These are phyloP conservation scores for Mycena galericulata DNA, from an alignment of 768 basidiomycete species.

Conservation along the genomic window DNA sequence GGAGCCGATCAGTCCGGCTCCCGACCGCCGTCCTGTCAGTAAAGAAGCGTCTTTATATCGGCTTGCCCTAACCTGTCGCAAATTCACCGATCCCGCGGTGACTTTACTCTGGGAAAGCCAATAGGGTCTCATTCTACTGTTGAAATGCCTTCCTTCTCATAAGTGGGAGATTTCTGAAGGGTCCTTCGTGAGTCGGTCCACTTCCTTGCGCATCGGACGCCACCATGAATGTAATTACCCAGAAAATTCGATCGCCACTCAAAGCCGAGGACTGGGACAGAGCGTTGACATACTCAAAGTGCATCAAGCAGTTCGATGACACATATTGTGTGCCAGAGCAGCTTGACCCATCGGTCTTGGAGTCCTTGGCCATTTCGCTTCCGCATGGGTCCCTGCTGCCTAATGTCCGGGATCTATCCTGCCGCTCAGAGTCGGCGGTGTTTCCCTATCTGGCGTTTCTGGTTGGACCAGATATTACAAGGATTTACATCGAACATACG, in stretches of 20 bases:
- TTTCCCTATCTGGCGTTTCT: not conserved
- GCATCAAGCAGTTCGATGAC: not conserved
- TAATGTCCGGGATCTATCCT: not conserved
- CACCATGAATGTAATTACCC: not conserved
- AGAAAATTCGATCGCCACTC: not conserved
- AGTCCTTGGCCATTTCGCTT: slow-evolving; percentile 6
- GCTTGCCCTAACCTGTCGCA: slow-evolving; percentile 4
- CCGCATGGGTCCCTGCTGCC: not conserved
- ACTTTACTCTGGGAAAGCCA: slow-evolving; percentile 10
- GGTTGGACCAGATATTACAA: not conserved
- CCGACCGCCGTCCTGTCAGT: not conserved
- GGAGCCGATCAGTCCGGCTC: not conserved
- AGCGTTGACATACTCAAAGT: not conserved
- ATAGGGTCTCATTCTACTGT: not conserved
- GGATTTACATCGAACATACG: not conserved
- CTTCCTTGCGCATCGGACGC: not conserved
- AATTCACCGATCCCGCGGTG: slow-evolving; percentile 5
- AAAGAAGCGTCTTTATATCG: not conserved
- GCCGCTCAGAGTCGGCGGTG: not conserved
- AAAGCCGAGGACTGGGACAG: slow-evolving; percentile 5
- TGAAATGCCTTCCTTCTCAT: not conserved
- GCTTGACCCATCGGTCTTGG: not conserved
- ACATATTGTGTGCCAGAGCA: not conserved
- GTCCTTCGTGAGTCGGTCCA: slow-evolving; percentile 1
- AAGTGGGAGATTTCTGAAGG: not conserved